These are phyloP conservation scores for Cryphonectria nitschkei DNA, from an alignment of 2,329 filamentous ascomycete species.

Conservation along the genomic window DNA sequence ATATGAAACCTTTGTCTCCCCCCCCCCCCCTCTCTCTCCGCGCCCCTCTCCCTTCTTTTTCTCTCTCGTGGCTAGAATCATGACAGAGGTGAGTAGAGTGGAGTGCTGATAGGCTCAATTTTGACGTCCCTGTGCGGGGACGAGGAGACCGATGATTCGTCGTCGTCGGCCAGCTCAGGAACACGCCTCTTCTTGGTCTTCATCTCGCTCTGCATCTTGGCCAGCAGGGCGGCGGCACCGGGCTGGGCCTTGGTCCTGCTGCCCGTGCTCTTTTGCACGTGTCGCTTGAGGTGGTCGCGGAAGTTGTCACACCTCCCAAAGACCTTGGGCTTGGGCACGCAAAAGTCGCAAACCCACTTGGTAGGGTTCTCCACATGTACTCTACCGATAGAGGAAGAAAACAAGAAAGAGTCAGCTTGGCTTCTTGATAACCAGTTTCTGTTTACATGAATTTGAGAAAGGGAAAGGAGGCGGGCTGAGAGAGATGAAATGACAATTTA, in stretches of 20 bases:
- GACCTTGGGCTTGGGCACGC: slow-evolving; percentile 21
- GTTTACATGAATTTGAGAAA: not conserved
- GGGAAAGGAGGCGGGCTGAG: not conserved
- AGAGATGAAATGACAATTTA: not conserved
- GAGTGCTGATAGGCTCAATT: not conserved
- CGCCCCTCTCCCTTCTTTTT: not conserved
- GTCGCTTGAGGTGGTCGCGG: slow-evolving; percentile 26
- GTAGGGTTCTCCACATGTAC: slow-evolving; percentile 24
- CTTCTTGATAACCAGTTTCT: not conserved
- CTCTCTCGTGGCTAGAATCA: not conserved
- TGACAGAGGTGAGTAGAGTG: not conserved
- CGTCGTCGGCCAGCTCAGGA: not conserved
- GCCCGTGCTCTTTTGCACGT: slow-evolving; percentile 23
- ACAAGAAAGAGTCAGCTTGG: not conserved
- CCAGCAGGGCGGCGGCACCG: slow-evolving; percentile 22
- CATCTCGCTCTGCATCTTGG: slow-evolving; percentile 27
- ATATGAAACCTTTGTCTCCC: not conserved
- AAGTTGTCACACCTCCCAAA: slow-evolving; percentile 27
- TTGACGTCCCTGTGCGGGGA: not conserved
- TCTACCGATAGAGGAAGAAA: not conserved
- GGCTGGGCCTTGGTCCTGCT: slow-evolving; percentile 24
- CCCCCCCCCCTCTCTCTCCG: too few relatives aligned
- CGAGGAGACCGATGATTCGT: not conserved
- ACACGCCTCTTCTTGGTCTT: slow-evolving; percentile 25
- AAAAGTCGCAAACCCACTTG: slow-evolving; percentile 26